Base-by-base conservation (phyloP, 306 rosid species). In the Carpinus fangiana region DNA sequence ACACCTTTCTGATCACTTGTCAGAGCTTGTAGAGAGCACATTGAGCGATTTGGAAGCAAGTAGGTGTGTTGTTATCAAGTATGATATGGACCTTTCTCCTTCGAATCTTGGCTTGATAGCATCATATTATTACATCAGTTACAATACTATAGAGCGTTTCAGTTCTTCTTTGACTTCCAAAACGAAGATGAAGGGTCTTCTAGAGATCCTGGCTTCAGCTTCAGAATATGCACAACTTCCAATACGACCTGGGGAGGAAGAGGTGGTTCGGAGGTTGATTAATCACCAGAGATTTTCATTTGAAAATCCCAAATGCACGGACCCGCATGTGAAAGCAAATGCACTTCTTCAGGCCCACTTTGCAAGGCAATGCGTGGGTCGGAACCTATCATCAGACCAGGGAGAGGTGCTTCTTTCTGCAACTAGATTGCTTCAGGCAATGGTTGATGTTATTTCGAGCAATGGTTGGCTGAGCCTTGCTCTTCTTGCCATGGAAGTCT, bases 331-430 rank as follows among this genome's bases (percentile, higher is more conserved):
- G 70, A 94, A 92, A 69, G 93, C 98, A 55, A 88, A 92, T 82
- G 95, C 95, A 56, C 87, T 94, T 76, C 91, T 94, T 79, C 98
- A 94, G 88, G 95, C 98, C 80, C 93, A 94, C 76, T 94, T 94
- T 80, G 83, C 97, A 21, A 89, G 98, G 90, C 97, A 94, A 54
- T 66, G 73, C 16, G 78, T 92, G 8, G 88, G 92, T 69, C 97
- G 98, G 80, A 89, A 90, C 84, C 88, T 94, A 46, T 87, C 91
- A 46, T 79, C 88, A 80, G 98, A 94, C 85, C 98, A 92, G 88
- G 83, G 90, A 23, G 96, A 90, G 85, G 92, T 94, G 68, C 90
- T 92, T 57, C 93, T 94, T 78, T 90, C 94, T 74, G 91, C 98
- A 17, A 90, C 82, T 80, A 87, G 93, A 78, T 71, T 94, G 76